Conservation (phyloP, 176 grass and related monocot genomes). For the Pontederia crassipes region DNA sequence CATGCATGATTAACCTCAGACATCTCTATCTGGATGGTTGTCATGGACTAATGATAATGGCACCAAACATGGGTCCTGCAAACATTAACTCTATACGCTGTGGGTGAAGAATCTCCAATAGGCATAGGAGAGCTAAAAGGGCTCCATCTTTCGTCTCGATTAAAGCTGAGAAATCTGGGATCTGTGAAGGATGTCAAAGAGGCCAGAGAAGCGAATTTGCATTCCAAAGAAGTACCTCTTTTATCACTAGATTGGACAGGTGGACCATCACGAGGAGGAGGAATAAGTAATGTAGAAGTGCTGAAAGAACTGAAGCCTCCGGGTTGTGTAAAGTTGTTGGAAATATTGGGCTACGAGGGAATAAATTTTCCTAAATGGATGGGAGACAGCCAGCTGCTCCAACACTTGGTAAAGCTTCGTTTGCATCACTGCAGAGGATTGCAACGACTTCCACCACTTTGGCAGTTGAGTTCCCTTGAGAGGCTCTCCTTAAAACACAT, state of each 20-base stretch:
- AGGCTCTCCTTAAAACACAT: neutral
- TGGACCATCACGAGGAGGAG: neutral
- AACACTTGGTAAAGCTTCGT: slow-evolving; percentile 8
- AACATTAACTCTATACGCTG: slow-evolving; percentile 11
- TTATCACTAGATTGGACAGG: slow-evolving; percentile 3
- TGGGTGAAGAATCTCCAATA: neutral
- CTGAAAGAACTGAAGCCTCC: slow-evolving; percentile 21
- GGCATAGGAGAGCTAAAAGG: slow-evolving; percentile 17
- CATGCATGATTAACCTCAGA: slow-evolving; percentile 9
- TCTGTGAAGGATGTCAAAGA: neutral
- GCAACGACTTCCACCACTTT: slow-evolving; percentile 15
- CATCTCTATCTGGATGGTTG: neutral
- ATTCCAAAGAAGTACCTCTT: slow-evolving; percentile 1
- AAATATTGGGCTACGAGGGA: neutral
- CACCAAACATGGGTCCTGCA: slow-evolving; percentile 8
- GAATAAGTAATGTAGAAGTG: neutral
- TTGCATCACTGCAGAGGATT: neutral
- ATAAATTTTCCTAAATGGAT: slow-evolving; percentile 12
- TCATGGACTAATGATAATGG: slow-evolving; percentile 2
- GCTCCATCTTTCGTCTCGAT: slow-evolving; percentile 9
- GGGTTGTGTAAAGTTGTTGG: neutral
- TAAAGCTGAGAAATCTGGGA: slow-evolving; percentile 7
- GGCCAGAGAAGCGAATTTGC: slow-evolving; percentile 5
- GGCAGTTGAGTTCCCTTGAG: slow-evolving; percentile 13
- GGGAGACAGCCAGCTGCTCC: neutral